Percentiles rank a stretch among this genome's conserved stretches.
Evolutionary conservation across 345 rosid genomes (phyloP).

Genomic region (Excoecaria agallocha): DNA sequence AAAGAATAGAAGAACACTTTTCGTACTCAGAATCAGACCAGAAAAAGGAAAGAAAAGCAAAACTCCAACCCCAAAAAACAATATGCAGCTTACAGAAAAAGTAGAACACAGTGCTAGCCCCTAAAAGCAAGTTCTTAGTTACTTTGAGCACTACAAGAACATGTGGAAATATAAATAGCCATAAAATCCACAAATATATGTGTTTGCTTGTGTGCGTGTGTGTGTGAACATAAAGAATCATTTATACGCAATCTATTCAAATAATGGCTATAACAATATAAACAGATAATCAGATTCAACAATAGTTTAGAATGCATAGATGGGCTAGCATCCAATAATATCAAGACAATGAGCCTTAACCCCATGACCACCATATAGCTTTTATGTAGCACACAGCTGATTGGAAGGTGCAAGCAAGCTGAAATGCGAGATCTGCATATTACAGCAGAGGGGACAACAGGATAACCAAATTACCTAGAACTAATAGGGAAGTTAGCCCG

Average conservation of each 20-base stretch:
- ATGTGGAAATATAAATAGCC: neutral
- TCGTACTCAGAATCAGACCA: neutral
- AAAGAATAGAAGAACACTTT: neutral
- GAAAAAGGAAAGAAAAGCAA: neutral
- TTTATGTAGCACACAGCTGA: neutral
- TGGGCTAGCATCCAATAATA: neutral
- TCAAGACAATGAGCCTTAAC: neutral
- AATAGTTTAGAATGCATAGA: neutral
- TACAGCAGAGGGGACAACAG: neutral
- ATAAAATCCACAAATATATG: neutral
- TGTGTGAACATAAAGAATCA: neutral
- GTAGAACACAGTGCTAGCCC: neutral
- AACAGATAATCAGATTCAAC: neutral
- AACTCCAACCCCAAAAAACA: neutral
- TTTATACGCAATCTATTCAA: neutral
- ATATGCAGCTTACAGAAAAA: neutral
- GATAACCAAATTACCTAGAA: slow-evolving; percentile 53
- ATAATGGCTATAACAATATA: neutral
- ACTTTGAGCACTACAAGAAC: neutral
- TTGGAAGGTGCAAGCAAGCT: neutral
- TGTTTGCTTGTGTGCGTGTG: too few relatives aligned
- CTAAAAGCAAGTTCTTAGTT: neutral
- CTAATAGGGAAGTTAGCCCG: slow-evolving; percentile 61
- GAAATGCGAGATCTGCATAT: neutral
- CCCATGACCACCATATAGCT: neutral